Base-by-base conservation (phyloP, 2,329 filamentous ascomycete genomes). In the Ascochyta pisi region DNA sequence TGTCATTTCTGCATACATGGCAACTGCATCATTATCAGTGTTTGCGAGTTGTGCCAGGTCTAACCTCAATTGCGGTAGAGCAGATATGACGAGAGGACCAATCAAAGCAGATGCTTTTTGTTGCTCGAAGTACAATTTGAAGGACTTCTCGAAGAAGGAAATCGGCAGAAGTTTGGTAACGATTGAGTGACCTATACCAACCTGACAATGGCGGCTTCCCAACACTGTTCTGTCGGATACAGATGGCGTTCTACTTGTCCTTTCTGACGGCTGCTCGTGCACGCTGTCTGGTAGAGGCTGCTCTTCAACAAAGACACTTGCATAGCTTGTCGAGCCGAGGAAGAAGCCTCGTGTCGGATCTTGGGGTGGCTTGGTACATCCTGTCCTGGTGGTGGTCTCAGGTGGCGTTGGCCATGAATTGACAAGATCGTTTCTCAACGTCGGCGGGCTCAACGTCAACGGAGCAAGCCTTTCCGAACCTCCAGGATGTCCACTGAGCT, bases 291-390 rank as follows among this genome's bases (percentile, higher is more conserved):
- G 66, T 29, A 75, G 55, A 2, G 70, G 65, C 7, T 60, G 60
- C 27, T 74, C 65, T 49, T 71, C 70, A 2, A 67, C 67, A 35
- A 75, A 74, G 0, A 74, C 70, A 34, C 67, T 67, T 5, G 73
- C 71, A 61, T 75, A 75, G 52, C 73, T 75, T 7, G 73, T 75
- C 7, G 71, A 74, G 1, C 71, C 73, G 15, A 74, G 58, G 47
- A 70, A 74, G 50, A 73, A 75, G 29, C 65, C 66, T 42, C 70
- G 61, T 9, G 58, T 41, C 10, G 70, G 58, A 38, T 73, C 66
- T n/a, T 65, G 61, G 4, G 43, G 55, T n/a, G 47, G 63, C 26
- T 58, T 54, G 5, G 46, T 33, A 47, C 62, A 62, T 10, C 62
- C 60, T 27, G 65, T 56, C 43, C 63, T 66, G 12, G 63, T 54